Conservation (phyloP, 2,329 filamentous ascomycete species). For the Zymoseptoria passerinii region DNA sequence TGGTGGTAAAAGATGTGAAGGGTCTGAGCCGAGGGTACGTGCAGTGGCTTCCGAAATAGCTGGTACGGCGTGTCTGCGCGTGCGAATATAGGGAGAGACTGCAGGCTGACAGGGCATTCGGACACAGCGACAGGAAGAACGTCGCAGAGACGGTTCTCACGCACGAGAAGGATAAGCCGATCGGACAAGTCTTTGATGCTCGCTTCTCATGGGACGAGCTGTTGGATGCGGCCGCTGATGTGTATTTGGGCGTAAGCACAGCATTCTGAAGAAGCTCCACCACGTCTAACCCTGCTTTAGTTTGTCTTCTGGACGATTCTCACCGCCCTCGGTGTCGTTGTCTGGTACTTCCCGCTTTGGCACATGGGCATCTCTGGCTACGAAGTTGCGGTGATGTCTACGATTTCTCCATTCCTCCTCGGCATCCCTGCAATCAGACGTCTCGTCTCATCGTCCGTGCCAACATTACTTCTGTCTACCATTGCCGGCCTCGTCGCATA, state of each 20-base stretch:
- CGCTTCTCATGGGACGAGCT: slow-evolving; percentile 66
- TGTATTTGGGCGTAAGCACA: slow-evolving; percentile 74
- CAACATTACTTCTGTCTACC: slow-evolving; percentile 63
- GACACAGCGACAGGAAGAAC: slow-evolving; percentile 22
- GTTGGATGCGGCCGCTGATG: slow-evolving; percentile 74
- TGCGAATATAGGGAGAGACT: not conserved
- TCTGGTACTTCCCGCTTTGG: slow-evolving; percentile 99
- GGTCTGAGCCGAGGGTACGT: slow-evolving; percentile 97
- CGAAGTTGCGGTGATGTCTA: slow-evolving; percentile 79
- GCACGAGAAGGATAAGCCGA: slow-evolving; percentile 59
- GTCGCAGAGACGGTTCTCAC: slow-evolving; percentile 26
- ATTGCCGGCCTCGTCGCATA: slow-evolving; percentile 73
- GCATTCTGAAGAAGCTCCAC: not conserved
- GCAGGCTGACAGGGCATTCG: slow-evolving; percentile 4
- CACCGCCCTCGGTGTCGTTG: slow-evolving; percentile 76
- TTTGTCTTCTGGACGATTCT: slow-evolving; percentile 95
- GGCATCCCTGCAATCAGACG: slow-evolving; percentile 61
- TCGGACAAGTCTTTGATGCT: slow-evolving; percentile 60
- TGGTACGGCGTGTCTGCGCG: slow-evolving; percentile 41
- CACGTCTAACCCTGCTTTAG: slow-evolving; percentile 36
- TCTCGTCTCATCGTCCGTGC: slow-evolving; percentile 55
- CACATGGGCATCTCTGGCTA: slow-evolving; percentile 98
- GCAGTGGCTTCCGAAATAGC: slow-evolving; percentile 85
- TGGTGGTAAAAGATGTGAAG: slow-evolving; percentile 81
- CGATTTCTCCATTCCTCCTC: slow-evolving; percentile 72